A percentile compares a stretch with the other conserved stretches of the same genome.
Evolutionary conservation across 306 rosid genomes (phyloP).

Genomic region (Acmispon strigosus): DNA sequence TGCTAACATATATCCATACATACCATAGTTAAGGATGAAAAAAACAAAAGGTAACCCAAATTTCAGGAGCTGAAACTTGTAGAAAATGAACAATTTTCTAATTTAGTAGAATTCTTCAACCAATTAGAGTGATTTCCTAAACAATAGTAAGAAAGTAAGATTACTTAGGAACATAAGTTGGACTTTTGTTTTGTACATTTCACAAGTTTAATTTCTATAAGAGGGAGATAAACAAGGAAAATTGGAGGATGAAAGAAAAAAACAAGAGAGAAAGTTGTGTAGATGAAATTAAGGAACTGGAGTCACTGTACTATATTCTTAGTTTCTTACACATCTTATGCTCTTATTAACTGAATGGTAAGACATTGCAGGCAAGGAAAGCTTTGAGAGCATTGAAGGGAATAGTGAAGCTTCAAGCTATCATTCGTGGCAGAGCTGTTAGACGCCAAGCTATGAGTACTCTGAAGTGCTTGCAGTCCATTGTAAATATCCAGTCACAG

Average conservation of each 20-base stretch:
- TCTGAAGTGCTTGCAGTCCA: constrained; percentile 81
- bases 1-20: too few relatives aligned
- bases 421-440: constrained; percentile 83
- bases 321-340: neutral
- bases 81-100: too few relatives aligned
- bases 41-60: neutral
- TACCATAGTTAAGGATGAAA: too few relatives aligned
- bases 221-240: too few relatives aligned
- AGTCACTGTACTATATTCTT: neutral
- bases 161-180: neutral
- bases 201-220: neutral
- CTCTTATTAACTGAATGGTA: constrained; percentile 2
- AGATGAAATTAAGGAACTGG: neutral
- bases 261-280: neutral
- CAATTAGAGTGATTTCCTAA: neutral
- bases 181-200: neutral
- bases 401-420: constrained; percentile 93
- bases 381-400: constrained; percentile 92
- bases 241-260: neutral
- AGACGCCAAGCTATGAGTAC: constrained; percentile 83
- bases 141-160: neutral
- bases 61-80: neutral
- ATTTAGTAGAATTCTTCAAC: neutral
- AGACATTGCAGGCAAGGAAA: constrained; percentile 64
- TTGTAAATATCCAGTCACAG: constrained; percentile 74